Evolutionary conservation across 106 monocot genomes (phyloP), one percentile per base, ranked within the genome.

Genomic region (Apostasia shenzhenica): DNA sequence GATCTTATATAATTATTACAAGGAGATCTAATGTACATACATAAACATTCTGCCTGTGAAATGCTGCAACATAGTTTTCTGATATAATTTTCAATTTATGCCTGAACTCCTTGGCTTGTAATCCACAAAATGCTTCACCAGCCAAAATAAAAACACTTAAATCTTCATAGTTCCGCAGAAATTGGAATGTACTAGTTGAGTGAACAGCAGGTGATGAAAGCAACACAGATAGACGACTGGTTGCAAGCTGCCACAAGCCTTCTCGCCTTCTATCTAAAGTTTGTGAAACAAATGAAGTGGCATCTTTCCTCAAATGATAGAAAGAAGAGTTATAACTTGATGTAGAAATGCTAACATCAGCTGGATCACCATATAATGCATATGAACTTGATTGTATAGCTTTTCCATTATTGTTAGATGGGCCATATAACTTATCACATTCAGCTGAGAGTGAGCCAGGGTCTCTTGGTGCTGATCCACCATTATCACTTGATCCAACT

Each of bases 101-200:
- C 62, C 95, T 84, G 77, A 97, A 97, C 64, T 97, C 92, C 62
- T 67, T 72, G 48, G 95, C 92, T 84, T 92, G 80, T 55, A 82
- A 66, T 13, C 92, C 92, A 81, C 81, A 92, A 60, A 97, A 97
- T 60, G 95, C 86, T 81, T 97, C 95, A 63, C 95, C 95, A 58
- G 95, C 95, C 74, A 97, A 77, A 55, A 97, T 82, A 76, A 97
- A 97, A 69, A 92, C 58, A 69, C 65, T 84, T n/a, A 97, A 61
- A 89, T 97, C 92, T 83, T 97, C 95, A 79, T 92, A 97, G 65
- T 92, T 92, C 70, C 79, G 76, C 56, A 97, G 65, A 57, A 97
- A 97, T 66, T 97, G 91, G 70, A 86, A 84, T 48, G 89, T 97
- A 67, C 95, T 97, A 39, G 92, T 83, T 72, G 92, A 92, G 70